Evolutionary conservation across 306 rosid species (phyloP).

Genomic region (Begonia loranthoides): DNA sequence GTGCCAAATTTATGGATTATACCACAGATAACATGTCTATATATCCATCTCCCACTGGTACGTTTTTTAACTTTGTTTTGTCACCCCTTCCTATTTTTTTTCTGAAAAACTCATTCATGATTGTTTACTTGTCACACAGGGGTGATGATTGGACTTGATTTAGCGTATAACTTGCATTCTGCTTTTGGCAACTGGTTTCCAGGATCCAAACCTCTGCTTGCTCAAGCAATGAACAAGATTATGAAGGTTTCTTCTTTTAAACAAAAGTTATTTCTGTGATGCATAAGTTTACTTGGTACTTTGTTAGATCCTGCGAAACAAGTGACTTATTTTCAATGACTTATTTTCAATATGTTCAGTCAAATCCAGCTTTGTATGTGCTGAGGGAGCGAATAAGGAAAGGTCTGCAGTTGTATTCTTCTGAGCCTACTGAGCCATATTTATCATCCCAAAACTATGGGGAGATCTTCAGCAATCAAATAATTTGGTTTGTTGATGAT

Average conservation of each 20-base stretch:
- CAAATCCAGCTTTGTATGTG: slow-evolving; percentile 97
- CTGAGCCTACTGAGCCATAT: slow-evolving; percentile 98
- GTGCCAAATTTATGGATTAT: slow-evolving; percentile 98
- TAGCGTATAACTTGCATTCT: slow-evolving; percentile 95
- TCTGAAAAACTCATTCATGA: neutral
- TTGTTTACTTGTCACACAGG: slow-evolving; percentile 32
- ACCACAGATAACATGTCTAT: slow-evolving; percentile 98
- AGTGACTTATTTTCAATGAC: slow-evolving; percentile 12
- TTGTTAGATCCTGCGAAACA: too few relatives aligned
- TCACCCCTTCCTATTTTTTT: neutral
- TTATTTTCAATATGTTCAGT: slow-evolving; percentile 35
- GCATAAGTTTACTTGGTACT: too few relatives aligned
- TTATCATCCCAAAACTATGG: slow-evolving; percentile 97
- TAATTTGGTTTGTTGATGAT: slow-evolving; percentile 99
- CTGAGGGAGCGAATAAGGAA: slow-evolving; percentile 97
- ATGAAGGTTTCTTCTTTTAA: slow-evolving; percentile 56
- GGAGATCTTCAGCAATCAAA: slow-evolving; percentile 98
- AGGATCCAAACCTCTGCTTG: slow-evolving; percentile 90
- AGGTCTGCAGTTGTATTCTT: slow-evolving; percentile 94
- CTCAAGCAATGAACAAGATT: slow-evolving; percentile 98
- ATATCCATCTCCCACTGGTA: slow-evolving; percentile 97
- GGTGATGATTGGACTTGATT: slow-evolving; percentile 94
- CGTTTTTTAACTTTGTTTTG: neutral
- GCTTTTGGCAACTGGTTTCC: slow-evolving; percentile 99
- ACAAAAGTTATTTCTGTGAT: neutral